phyloP scores from a whole-genome alignment of 2,329 filamentous ascomycete species.

The Albifimbria verrucaria region DNA sequence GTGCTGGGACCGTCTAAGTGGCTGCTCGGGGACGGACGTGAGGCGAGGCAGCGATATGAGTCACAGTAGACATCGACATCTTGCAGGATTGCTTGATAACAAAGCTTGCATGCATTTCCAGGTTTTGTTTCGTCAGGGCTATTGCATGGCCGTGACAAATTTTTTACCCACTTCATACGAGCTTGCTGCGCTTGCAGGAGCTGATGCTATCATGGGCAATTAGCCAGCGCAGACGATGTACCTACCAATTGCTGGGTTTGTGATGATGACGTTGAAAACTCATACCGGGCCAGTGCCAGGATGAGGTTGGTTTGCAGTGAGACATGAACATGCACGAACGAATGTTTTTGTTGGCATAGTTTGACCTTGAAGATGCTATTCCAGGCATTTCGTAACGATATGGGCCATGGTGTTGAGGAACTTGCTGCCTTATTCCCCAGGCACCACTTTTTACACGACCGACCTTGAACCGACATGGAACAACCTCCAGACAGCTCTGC shows the following conservation, averaged over 20 bases:
- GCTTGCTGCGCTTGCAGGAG: neutral
- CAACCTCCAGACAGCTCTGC: constrained; percentile 21
- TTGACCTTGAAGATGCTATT: too few relatives aligned
- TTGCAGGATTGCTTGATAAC: neutral
- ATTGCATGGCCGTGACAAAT: too few relatives aligned
- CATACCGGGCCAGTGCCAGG: too few relatives aligned
- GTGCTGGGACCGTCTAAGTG: neutral
- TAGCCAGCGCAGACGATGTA: neutral
- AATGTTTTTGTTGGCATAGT: too few relatives aligned
- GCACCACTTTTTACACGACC: constrained; percentile 19
- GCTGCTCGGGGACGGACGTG: neutral
- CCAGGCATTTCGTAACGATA: too few relatives aligned
- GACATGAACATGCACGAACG: too few relatives aligned
- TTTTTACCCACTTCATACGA: neutral
- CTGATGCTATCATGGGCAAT: neutral
- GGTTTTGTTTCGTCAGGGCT: neutral
- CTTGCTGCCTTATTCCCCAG: constrained; percentile 21
- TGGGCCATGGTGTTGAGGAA: too few relatives aligned
- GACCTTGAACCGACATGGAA: constrained; percentile 24
- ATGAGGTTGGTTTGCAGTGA: too few relatives aligned
- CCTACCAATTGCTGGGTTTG: too few relatives aligned
- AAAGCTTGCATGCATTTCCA: neutral
- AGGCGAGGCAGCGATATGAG: neutral
- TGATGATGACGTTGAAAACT: too few relatives aligned
- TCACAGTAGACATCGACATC: neutral